Conservation (phyloP, 1,284 basidiomycete species). For the Coniophora puteana region DNA sequence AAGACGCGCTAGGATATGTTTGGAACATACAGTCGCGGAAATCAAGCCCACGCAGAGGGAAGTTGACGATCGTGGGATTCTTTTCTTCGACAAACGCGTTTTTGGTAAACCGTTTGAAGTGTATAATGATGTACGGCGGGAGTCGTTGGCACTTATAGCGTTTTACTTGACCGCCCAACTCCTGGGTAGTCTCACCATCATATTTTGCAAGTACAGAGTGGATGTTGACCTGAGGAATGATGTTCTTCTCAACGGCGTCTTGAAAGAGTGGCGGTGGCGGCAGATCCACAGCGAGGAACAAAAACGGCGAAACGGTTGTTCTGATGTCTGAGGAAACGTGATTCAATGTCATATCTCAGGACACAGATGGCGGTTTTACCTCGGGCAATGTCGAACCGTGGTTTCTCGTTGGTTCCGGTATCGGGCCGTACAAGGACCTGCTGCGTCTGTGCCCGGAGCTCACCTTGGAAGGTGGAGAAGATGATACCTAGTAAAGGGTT, state of each 20-base stretch:
- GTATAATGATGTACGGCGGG: constrained; percentile 91
- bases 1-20: constrained; percentile 23
- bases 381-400: constrained; percentile 88
- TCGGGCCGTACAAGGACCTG: constrained; percentile 86
- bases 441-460: constrained; percentile 91
- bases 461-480: constrained; percentile 92
- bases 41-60: constrained; percentile 90
- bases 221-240: constrained; percentile 96
- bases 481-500: constrained; percentile 70
- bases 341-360: constrained; percentile 7
- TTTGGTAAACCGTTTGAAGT: constrained; percentile 98
- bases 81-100: constrained; percentile 98
- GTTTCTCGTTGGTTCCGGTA: constrained; percentile 66
- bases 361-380: constrained; percentile 42
- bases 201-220: constrained; percentile 94
- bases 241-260: constrained; percentile 93
- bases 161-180: constrained; percentile 82
- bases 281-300: constrained; percentile 93
- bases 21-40: constrained; percentile 77
- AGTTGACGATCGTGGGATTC: constrained; percentile 98
- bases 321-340: constrained; percentile 68
- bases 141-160: constrained; percentile 87
- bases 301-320: constrained; percentile 83
- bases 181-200: constrained; percentile 86
- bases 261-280: constrained; percentile 97